Evolutionary conservation across 2,329 filamentous ascomycete genomes (phyloP), one percentile per base, ranked within the genome.

Genomic region (Nigrospora sphaerica): DNA sequence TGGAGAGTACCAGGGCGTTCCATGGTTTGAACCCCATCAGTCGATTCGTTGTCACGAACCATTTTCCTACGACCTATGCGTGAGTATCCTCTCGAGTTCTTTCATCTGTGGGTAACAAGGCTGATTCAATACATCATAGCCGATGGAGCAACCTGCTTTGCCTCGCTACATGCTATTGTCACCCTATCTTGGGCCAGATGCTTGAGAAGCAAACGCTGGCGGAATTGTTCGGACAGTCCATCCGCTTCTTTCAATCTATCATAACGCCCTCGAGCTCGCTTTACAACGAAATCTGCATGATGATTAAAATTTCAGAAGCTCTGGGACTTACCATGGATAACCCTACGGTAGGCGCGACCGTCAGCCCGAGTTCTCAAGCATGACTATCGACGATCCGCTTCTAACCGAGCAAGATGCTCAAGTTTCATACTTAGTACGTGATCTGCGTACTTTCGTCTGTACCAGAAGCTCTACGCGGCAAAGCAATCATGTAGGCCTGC

Each of bases 131-230:
- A n/a, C n/a, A n/a, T n/a, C n/a, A n/a, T 52, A 95, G 91, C 7
- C 93, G 97, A 88, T 98, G 95, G 72, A 92, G 92, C 49, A 97
- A 97, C 62, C 80, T 96, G 59, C 74, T 97, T 42, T 88, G 95
- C 14, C 78, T 98, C 3, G 82, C 88, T 28, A 89, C 92, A 2
- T 86, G 85, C 4, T 91, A 82, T 64, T 78, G 76, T 50, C 86
- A 92, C 40, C 75, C 72, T 6, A 67, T 75, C 23, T 75, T 95
- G 1, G 67, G 68, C 6, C 62, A 69, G 6, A 76, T 81, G 31
- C 74, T 95, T 17, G 64, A 80, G 3, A 65, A 69, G 42, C 63
- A 73, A 1, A 66, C 70, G 3, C 69, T 95, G 10, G 69, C 75
- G 39, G 60, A 64, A 1, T 75, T 95, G 0, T 81, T 95, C 48